Evolutionary conservation across 1,284 basidiomycete genomes (phyloP).

Genomic region (Pterulicium gracile): DNA sequence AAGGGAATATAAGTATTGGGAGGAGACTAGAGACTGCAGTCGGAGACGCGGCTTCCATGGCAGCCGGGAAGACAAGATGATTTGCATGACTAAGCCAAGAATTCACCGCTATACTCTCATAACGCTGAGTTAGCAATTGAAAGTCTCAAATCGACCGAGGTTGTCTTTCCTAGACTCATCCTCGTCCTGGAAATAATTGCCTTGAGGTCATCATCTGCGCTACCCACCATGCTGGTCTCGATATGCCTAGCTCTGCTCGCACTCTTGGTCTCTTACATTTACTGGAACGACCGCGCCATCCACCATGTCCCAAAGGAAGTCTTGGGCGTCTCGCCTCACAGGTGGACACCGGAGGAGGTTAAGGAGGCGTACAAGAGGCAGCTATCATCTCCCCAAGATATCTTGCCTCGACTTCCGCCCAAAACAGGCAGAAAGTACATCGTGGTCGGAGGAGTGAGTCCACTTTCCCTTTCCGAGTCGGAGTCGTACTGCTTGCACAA

Average conservation of each 20-base stretch:
- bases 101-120: no score
- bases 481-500: background rate
- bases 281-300: slow-evolving; percentile 41
- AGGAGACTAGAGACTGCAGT: no score
- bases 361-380: slow-evolving; percentile 24
- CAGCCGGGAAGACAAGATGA: no score
- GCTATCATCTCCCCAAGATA: slow-evolving; percentile 20
- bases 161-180: no score
- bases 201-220: no score
- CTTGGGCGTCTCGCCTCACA: slow-evolving; percentile 31
- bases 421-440: slow-evolving; percentile 48
- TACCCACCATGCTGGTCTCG: background rate
- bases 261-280: slow-evolving; percentile 31
- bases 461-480: background rate
- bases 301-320: slow-evolving; percentile 31
- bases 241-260: slow-evolving; percentile 12
- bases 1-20: no score
- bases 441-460: slow-evolving; percentile 40
- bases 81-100: no score
- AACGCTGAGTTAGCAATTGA: no score
- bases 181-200: no score
- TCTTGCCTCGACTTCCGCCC: slow-evolving; percentile 31
- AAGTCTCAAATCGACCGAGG: no score
- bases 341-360: slow-evolving; percentile 30
- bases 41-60: no score